Evolutionary conservation across 805 yeast species (phyloP), one percentile per base, ranked within the genome.

Genomic region (Jamesozyma lodderae): DNA sequence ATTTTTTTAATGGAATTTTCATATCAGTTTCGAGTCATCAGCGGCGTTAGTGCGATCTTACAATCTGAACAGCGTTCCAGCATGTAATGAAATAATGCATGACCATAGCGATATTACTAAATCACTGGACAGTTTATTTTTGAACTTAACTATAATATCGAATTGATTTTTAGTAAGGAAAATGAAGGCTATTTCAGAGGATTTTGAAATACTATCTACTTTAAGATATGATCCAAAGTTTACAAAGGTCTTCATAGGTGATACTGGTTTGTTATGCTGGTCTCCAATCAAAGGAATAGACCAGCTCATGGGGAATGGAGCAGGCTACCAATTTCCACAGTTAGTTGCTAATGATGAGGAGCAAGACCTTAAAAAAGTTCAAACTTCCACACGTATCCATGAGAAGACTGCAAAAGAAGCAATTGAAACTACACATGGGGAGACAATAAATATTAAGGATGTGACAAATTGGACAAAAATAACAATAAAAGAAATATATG

Each of bases 221-320:
- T 69, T 86, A 27, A 65, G 95, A 35, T 86, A 80, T 52, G 94
- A 84, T 47, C 90, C 94, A 1, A 47, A 55, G 8, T 55, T 81
- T 37, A 33, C 56, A 7, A 11, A 6, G 8, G 22, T 30, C 4
- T 11, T 15, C 15, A 11, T 5, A 10, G 10, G 10, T 18, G n/a
- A 29, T 24, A 24, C 4, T 24, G 13, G 13, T 11, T 22, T 10
- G 10, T 24, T 8, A 9, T 29, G 5, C 13, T 29, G 11, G 21
- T 5, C 11, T 24, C 13, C 9, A 10, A 15, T 9, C 18, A 7
- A 6, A 4, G 20, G 29, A n/a, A 20, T 8, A 16, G 24, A 34
- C n/a, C 11, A n/a, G 2, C 15, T 39, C 21, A 30, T 31, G 10
- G 16, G 17, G 4, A 9, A 31, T 24, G 30, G 30, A 16, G 20